Evolutionary conservation across 805 yeast species (phyloP), one percentile per base, ranked within the genome.

Genomic region (Spathaspora arborariae): DNA sequence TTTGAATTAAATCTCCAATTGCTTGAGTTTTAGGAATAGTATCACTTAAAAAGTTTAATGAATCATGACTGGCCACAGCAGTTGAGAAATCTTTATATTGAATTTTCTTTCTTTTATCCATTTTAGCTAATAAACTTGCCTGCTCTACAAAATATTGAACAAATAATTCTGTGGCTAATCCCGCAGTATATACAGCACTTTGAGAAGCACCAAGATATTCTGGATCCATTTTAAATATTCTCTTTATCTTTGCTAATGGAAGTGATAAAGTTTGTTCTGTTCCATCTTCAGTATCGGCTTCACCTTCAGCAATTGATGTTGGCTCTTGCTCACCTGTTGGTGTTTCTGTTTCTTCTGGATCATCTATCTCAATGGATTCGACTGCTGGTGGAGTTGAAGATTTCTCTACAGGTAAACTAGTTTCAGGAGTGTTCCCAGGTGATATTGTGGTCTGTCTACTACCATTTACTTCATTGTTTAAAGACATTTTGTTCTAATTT

Each of bases 141-240:
- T 84, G 88, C 58, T 83, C 88, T 1, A 87, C 76, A 50, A 86
- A 72, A 56, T 81, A 79, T 62, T 82, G 83, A 19, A 86, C 74
- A 58, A 87, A 87, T 19, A 85, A 64, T 56, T 87, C 94, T 0
- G 92, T 81, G 7, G 94, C 90, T n/a, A 84, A 74, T 2, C 88
- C 88, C 5, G 87, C 72, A 13, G 88, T 77, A 59, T 80, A 83
- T n/a, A 84, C 87, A 0, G 92, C 88, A 22, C 82, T 71, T 47
- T 79, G 84, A 2, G 89, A 80, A 1, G 88, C 81, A 1, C 83
- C 78, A 5, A 74, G 64, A 53, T 84, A 84, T 34, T 83, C 90
- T 13, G 89, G 88, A 59, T 87, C 95, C 59, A 84, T 75, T 56
- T 84, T 85, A 60, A 87, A 76, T 45, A 87, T 82, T 54, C 82